Conservation (phyloP, 306 rosid genomes). For the Astragalus membranaceus region DNA sequence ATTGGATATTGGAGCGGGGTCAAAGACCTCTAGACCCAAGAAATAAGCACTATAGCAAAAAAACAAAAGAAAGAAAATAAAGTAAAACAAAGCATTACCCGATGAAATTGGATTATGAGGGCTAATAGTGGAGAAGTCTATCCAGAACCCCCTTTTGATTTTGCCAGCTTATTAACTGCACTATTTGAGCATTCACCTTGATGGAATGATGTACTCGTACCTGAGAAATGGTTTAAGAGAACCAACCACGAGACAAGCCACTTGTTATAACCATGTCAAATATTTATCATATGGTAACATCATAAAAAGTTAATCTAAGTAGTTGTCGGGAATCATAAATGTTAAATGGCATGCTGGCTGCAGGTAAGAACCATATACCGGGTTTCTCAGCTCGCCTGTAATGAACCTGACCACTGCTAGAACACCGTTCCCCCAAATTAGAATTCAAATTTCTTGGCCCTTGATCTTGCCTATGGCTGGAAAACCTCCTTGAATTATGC, state of each 20-base stretch:
- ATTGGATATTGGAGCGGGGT: too few species aligned
- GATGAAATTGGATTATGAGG: not conserved
- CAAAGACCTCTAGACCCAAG: too few species aligned
- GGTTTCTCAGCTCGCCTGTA: not conserved
- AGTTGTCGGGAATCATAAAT: slow-evolving; percentile 37
- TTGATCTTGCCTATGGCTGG: not conserved
- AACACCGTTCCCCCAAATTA: slow-evolving; percentile 33
- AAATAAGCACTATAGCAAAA: not conserved
- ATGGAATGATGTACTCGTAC: slow-evolving; percentile 40
- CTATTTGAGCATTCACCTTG: slow-evolving; percentile 31
- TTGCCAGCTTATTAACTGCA: not conserved
- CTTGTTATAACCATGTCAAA: slow-evolving; percentile 27
- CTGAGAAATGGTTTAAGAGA: slow-evolving; percentile 48
- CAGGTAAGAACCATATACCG: slow-evolving; percentile 32
- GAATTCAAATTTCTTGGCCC: not conserved
- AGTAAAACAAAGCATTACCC: slow-evolving; percentile 20
- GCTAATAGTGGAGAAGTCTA: not conserved
- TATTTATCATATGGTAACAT: slow-evolving; percentile 31
- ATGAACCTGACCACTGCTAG: slow-evolving; percentile 25
- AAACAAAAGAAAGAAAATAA: not conserved
- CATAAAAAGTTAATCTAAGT: not conserved
- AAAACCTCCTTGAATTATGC: not conserved
- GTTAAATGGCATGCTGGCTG: slow-evolving; percentile 32
- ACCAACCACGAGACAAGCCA: slow-evolving; percentile 58
- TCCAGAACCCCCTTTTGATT: not conserved